Evolutionary conservation across 352 stramenopile genomes (phyloP).

Genomic region (Pythium pyrilobum): DNA sequence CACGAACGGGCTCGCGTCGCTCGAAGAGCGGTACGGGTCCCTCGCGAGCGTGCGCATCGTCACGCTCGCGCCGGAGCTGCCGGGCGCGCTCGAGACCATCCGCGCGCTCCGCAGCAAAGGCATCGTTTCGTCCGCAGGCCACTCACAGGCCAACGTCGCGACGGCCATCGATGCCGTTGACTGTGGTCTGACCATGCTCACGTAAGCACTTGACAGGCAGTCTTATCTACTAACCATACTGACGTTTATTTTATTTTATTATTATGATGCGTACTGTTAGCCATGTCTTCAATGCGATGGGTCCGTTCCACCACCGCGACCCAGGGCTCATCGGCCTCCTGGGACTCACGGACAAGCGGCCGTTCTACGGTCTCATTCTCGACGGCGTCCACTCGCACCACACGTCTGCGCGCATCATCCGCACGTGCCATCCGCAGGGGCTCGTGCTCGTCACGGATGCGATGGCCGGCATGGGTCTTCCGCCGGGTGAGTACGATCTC

Average conservation of each 20-base stretch:
- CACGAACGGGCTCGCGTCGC: constrained; percentile 29
- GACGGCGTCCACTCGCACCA: constrained; percentile 86
- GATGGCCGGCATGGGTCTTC: constrained; percentile 80
- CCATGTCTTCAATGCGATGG: constrained; percentile 92
- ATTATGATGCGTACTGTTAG: constrained; percentile 16
- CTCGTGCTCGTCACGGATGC: constrained; percentile 82
- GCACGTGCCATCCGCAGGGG: constrained; percentile 66
- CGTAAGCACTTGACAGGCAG: constrained; percentile 40
- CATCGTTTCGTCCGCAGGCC: constrained; percentile 65
- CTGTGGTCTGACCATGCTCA: constrained; percentile 76
- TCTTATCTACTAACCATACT: no score
- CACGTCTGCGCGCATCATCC: constrained; percentile 76
- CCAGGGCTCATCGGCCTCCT: constrained; percentile 87
- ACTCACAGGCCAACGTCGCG: constrained; percentile 72
- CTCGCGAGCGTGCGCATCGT: constrained; percentile 69
- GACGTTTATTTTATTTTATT: no score
- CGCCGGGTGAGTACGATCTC: constrained; percentile 65
- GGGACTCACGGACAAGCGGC: constrained; percentile 35
- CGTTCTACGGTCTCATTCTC: constrained; percentile 83
- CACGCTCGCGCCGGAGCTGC: constrained; percentile 85
- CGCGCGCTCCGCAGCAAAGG: constrained; percentile 29
- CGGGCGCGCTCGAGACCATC: constrained; percentile 54
- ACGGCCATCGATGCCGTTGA: constrained; percentile 60
- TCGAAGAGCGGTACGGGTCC: constrained; percentile 49
- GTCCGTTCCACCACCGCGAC: constrained; percentile 86